Conservation (phyloP, 2,329 filamentous ascomycete species). For the Diplodia mutila region DNA sequence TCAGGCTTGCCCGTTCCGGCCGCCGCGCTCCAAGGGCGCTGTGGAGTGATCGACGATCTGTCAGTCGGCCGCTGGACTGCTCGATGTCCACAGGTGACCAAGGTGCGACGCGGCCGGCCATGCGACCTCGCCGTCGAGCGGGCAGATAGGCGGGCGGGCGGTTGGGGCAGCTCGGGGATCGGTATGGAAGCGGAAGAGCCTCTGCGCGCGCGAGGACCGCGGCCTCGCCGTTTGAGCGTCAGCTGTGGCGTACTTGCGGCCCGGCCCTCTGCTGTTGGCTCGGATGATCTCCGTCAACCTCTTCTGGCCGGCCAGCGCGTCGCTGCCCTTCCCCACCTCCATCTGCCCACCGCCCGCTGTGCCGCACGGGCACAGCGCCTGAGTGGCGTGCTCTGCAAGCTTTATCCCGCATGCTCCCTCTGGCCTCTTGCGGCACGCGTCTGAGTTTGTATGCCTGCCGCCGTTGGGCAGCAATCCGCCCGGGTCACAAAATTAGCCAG, state of each 20-base stretch:
- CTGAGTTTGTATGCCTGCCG: conserved; percentile 23
- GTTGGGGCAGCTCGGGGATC: conserved; percentile 11
- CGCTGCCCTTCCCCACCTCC: neutral
- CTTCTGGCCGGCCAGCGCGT: neutral
- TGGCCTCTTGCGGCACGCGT: conserved; percentile 24
- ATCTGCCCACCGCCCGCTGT: conserved; percentile 4
- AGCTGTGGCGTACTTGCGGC: conserved; percentile 20
- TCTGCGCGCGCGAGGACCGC: conserved; percentile 4
- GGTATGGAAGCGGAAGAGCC: conserved; percentile 21
- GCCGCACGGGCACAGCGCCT: conserved; percentile 18
- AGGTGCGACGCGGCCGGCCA: conserved; percentile 14
- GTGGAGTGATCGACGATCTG: conserved; percentile 19
- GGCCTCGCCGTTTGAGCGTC: conserved; percentile 12
- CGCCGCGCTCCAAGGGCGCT: neutral
- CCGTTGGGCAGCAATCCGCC: conserved; percentile 20
- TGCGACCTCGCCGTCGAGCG: neutral
- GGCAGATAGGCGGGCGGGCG: conserved; percentile 2
- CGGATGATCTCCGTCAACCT: conserved; percentile 19
- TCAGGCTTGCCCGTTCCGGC: conserved; percentile 2
- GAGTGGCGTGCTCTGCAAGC: conserved; percentile 23
- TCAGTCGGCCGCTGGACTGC: neutral
- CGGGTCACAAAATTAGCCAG: conserved; percentile 22
- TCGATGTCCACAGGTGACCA: conserved; percentile 11
- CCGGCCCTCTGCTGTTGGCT: conserved; percentile 16
- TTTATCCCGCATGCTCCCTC: conserved; percentile 22